phyloP scores from a whole-genome alignment of 1,284 basidiomycete genomes.

The Coniophora puteana region DNA sequence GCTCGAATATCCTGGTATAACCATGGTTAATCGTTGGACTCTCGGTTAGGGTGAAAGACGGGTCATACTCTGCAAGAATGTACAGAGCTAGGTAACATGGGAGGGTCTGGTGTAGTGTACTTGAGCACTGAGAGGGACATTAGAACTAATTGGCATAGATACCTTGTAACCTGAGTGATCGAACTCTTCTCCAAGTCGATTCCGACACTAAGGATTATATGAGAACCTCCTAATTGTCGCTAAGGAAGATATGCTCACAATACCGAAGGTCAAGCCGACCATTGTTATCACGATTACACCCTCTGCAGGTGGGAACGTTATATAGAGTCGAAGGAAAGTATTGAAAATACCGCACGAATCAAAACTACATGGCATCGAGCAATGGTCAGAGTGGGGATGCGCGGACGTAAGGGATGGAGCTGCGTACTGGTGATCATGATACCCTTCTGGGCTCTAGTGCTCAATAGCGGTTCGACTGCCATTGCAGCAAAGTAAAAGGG shows the following conservation, averaged over 20 bases:
- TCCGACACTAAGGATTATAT: conserved; percentile 43
- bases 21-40: conserved; percentile 6
- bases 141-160: conserved; percentile 7
- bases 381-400: conserved; percentile 1
- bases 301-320: conserved; percentile 31
- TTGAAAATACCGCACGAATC: conserved; percentile 33
- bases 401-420: not conserved
- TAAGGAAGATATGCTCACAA: conserved; percentile 39
- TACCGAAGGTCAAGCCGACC: conserved; percentile 50
- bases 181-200: conserved; percentile 40
- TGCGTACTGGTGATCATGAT: conserved; percentile 62
- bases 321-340: not conserved
- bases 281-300: conserved; percentile 48
- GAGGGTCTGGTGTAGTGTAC: conserved; percentile 55
- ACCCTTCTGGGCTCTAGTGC: conserved; percentile 60
- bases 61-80: conserved; percentile 68
- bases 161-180: conserved; percentile 49
- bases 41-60: not conserved
- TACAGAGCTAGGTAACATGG: conserved; percentile 81
- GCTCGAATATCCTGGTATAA: conserved; percentile 63
- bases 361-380: conserved; percentile 30
- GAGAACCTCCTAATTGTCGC: too few species aligned
- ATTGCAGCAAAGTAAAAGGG: conserved; percentile 34
- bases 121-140: conserved; percentile 8
- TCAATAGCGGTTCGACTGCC: conserved; percentile 63